Evolutionary conservation across 352 stramenopile species (phyloP).

Genomic region (Phytophthora agathidicida): DNA sequence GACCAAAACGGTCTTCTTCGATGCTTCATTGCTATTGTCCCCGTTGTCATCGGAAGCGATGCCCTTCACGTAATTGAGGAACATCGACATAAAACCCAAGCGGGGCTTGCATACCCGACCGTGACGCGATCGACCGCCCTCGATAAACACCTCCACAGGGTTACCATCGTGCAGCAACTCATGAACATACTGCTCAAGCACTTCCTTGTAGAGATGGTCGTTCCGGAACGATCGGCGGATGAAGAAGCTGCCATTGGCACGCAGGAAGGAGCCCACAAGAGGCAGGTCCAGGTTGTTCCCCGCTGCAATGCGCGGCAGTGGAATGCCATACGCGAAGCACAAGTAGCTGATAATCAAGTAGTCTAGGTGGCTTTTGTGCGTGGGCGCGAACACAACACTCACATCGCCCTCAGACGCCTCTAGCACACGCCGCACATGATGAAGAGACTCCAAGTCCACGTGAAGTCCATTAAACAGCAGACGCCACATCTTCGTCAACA

Average conservation of each 20-base stretch:
- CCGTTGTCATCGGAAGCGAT: conserved; percentile 16
- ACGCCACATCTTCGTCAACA: conserved; percentile 84
- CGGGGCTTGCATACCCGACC: conserved; percentile 78
- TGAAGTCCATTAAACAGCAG: conserved; percentile 75
- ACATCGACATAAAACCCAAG: conserved; percentile 79
- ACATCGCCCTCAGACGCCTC: conserved; percentile 55
- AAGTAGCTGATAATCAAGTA: conserved; percentile 93
- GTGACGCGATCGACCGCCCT: conserved; percentile 85
- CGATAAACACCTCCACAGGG: conserved; percentile 89
- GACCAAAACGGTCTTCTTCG: conserved; percentile 66
- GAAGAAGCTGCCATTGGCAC: conserved; percentile 90
- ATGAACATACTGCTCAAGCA: conserved; percentile 87
- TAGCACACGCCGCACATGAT: conserved; percentile 59
- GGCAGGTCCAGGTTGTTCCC: conserved; percentile 90
- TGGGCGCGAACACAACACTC: conserved; percentile 85
- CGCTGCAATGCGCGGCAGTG: conserved; percentile 81
- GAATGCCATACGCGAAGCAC: conserved; percentile 89
- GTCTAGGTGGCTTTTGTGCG: conserved; percentile 90
- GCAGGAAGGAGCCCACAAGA: conserved; percentile 81
- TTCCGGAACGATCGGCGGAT: conserved; percentile 83
- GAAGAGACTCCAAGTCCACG: conserved; percentile 71
- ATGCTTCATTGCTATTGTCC: conserved; percentile 10
- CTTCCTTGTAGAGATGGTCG: conserved; percentile 83
- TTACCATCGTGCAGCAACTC: conserved; percentile 81
- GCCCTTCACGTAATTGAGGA: conserved; percentile 58